Conservation (phyloP, 2,329 filamentous ascomycete species). For the Trichoderma sp. region DNA sequence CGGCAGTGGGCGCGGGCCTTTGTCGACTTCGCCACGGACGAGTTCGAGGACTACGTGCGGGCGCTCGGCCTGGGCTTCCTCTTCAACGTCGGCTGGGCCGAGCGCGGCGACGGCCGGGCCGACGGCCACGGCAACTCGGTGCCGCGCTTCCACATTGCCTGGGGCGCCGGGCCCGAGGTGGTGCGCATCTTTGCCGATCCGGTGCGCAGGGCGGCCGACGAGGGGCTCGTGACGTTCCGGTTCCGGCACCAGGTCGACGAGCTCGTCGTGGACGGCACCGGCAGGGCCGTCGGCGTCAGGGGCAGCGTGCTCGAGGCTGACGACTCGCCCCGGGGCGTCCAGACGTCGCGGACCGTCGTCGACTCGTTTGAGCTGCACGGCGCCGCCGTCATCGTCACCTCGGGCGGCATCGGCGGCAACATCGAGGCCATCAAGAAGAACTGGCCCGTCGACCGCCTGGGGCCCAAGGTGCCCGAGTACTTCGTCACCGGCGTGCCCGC, state of each 20-base stretch:
- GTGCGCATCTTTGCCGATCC: constrained; percentile 61
- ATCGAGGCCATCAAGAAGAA: constrained; percentile 60
- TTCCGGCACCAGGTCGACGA: constrained; percentile 62
- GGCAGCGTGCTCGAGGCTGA: constrained; percentile 58
- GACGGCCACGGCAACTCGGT: constrained; percentile 65
- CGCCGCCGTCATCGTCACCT: constrained; percentile 56
- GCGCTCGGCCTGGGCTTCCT: constrained; percentile 56
- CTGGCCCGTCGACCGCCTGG: constrained; percentile 61
- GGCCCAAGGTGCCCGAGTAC: constrained; percentile 56
- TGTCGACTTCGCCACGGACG: constrained; percentile 62
- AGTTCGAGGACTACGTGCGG: constrained; percentile 61
- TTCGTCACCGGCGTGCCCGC: constrained; percentile 64
- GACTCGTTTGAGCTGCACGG: constrained; percentile 58
- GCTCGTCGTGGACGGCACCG: constrained; percentile 54
- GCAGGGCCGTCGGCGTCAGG: constrained; percentile 55
- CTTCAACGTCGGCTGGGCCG: constrained; percentile 61
- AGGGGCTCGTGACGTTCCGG: constrained; percentile 57
- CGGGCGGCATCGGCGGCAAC: constrained; percentile 63
- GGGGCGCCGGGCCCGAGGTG: constrained; percentile 63
- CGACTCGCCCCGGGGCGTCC: constrained; percentile 53
- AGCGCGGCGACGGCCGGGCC: constrained; percentile 58
- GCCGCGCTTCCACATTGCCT: constrained; percentile 63
- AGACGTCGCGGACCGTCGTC: constrained; percentile 51
- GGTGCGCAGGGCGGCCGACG: constrained; percentile 54
- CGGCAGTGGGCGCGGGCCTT: constrained; percentile 65